phyloP scores from a whole-genome alignment of 768 basidiomycete species.

The Trametes punicea region DNA sequence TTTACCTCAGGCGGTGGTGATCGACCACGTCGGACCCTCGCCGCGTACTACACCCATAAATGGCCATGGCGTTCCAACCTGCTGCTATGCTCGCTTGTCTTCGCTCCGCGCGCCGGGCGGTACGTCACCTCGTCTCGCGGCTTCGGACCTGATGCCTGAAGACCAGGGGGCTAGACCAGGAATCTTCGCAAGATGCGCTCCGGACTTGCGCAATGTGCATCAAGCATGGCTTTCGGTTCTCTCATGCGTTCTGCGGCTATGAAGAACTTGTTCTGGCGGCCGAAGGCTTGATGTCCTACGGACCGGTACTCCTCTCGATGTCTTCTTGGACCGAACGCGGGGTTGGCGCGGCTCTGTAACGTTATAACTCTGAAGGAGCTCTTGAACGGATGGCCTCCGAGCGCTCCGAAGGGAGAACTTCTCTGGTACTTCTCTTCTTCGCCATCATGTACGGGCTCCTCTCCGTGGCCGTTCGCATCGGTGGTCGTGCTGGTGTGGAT shows the following conservation, averaged over 20 bases:
- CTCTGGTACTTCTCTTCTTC: neutral
- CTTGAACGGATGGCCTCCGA: constrained; percentile 3
- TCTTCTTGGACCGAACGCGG: constrained; percentile 2
- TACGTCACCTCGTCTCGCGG: neutral
- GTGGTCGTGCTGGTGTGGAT: neutral
- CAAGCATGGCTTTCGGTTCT: neutral
- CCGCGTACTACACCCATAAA: neutral
- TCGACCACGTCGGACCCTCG: neutral
- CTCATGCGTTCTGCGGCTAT: neutral
- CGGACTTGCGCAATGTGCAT: neutral
- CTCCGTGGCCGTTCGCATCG: neutral
- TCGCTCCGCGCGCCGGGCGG: neutral
- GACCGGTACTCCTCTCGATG: neutral
- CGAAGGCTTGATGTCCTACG: neutral
- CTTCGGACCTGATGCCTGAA: neutral
- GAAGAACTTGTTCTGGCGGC: constrained; percentile 1
- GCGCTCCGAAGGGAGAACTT: constrained; percentile 12
- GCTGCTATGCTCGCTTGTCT: neutral
- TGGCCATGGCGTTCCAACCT: neutral
- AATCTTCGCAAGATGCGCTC: neutral
- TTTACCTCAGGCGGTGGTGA: neutral
- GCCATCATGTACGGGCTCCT: neutral
- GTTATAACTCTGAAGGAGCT: constrained; percentile 5
- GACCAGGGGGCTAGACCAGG: neutral
- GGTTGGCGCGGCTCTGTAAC: constrained; percentile 4